These are phyloP conservation scores for Colletotrichum abscissum DNA, from an alignment of 2,329 filamentous ascomycete genomes.

Conservation along the genomic window DNA sequence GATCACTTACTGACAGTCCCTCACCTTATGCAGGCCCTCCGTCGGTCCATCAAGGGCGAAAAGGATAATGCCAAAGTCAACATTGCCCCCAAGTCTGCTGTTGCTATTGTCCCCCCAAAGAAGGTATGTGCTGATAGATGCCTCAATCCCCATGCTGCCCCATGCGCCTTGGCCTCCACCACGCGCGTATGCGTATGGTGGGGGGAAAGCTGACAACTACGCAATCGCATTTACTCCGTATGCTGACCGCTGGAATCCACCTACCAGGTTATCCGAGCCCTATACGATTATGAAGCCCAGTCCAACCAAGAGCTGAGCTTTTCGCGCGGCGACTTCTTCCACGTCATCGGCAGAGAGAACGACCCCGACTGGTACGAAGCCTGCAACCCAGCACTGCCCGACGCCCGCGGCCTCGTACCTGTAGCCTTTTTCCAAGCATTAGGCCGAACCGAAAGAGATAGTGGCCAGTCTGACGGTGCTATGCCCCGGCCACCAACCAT, in stretches of 20 bases:
- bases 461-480: constrained; percentile 74
- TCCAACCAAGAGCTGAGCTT: constrained; percentile 86
- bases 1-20: constrained; percentile 52
- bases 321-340: constrained; percentile 95
- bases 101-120: constrained; percentile 91
- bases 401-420: constrained; percentile 90
- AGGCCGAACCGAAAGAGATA: constrained; percentile 92
- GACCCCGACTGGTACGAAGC: constrained; percentile 98
- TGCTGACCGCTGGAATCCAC: constrained; percentile 38
- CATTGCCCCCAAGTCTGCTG: constrained; percentile 85
- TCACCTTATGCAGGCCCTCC: constrained; percentile 73
- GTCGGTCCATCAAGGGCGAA: constrained; percentile 90
- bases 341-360: constrained; percentile 96
- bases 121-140: constrained; percentile 70
- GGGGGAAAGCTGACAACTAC: neutral
- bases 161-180: neutral
- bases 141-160: constrained; percentile 3
- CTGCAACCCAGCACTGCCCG: constrained; percentile 90
- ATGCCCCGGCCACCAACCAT: constrained; percentile 53
- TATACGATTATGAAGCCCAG: constrained; percentile 90
- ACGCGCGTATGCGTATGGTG: neutral
- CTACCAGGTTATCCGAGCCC: constrained; percentile 89
- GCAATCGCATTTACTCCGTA: neutral
- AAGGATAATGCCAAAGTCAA: constrained; percentile 82
- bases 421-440: constrained; percentile 94